Evolutionary conservation across 2,329 filamentous ascomycete species (phyloP), one percentile per base, ranked within the genome.

Genomic region (Thielaviopsis euricoi): DNA sequence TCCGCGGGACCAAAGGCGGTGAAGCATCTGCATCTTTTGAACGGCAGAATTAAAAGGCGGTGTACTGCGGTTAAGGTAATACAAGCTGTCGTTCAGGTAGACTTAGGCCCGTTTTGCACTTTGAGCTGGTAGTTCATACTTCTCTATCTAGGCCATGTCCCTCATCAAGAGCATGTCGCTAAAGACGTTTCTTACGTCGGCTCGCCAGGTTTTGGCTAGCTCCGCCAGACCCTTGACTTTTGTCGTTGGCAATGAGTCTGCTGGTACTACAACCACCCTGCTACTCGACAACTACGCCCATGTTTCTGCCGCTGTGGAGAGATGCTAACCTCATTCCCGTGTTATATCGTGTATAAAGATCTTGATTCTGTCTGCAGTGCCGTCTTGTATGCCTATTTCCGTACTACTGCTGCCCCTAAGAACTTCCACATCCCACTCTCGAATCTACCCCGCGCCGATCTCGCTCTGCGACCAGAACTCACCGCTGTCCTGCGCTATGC

Each of bases 291-390:
- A 17, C 17, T 25, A 33, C 37, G 21, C 37, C 7, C 25, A 26
- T 26, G 25, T 26, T 26, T 26, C 25, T 26, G 25, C 25, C 25
- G 25, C 25, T 26, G 12, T 33, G 12, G 29, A 33, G 3, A 33
- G 29, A 49, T 17, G 3, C 40, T 58, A 12, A 17, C 10, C 29
- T 21, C 13, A 58, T 37, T 6, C 10, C n/a, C 5, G n/a, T 4
- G 9, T 2, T 7, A 40, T 60, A 6, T 12, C 7, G 9, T 33
- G 29, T 33, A 33, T 33, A 1, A 60, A 86, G 87, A 93, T 64
- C 82, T 93, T 57, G 87, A 93, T 71, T 90, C 87, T 1, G 78
- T 93, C 63, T 87, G 85, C 68, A 85, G 81, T 26, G 80, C 87
- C 25, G 71, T 93, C 19, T 70, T 90, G 25, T 81, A 85, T 60